Base-by-base conservation (phyloP, 1,139 yeast genomes). In the Lodderomyces orthopsilosis region DNA sequence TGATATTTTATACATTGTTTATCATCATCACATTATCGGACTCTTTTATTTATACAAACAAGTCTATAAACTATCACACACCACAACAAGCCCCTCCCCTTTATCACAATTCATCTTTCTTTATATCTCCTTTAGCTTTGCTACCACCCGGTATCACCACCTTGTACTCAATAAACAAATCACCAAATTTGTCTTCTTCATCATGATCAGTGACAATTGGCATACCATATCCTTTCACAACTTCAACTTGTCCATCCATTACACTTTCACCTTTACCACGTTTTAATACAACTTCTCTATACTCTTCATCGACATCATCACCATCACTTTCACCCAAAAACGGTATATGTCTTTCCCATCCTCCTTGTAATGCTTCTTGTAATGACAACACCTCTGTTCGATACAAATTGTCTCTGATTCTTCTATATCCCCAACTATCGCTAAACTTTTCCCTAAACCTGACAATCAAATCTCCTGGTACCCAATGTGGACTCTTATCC, bases 161-260 rank as follows among this genome's bases (percentile, higher is more conserved):
- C 45, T 68, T 74, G 61, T 86, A 88, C 50, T 83, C 85, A 41
- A 93, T 71, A 58, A 68, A 86, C 58, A 91, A 70, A 59, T 89
- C 88, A 27, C 98, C 98, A 59, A 62, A 77, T 47, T 74, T 82
- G 47, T 78, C 81, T 14, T 57, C 64, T 36, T 71, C 74, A 37
- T 48, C 51, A 27, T 49, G 48, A 36, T 50, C 52, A 27, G 45
- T 43, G 14, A 49, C 48, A 12, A 71, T 51, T 1, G 98, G 98
- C 97, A 93, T 89, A 27, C 98, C 98, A 56, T 77, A 83, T 12
- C 86, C 90, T 49, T 70, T 66, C 27, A 91, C 51, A 4, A 73
- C 61, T 60, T 93, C 96, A 9, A 86, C 69, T 52, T 88, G 86
- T 2, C 94, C 94, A 56, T 82, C 70, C 38, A 67, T 51, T 1